phyloP scores from a whole-genome alignment of 176 grass and related monocot genomes.

The Tillandsia fasciculata region DNA sequence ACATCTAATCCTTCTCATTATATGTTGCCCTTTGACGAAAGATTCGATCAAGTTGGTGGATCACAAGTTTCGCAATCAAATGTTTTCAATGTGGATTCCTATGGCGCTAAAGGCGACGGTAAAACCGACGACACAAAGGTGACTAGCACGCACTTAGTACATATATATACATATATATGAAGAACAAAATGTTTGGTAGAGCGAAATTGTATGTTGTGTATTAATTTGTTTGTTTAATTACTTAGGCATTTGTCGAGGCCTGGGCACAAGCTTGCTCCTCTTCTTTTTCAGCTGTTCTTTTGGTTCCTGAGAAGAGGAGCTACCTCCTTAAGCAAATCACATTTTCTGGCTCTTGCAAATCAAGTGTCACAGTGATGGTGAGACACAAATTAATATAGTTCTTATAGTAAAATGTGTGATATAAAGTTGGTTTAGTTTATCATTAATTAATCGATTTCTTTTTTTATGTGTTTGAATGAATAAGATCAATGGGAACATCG shows the following conservation, averaged over 20 bases:
- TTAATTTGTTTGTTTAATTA: constrained; percentile 8
- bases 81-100: constrained; percentile 38
- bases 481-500: constrained; percentile 48
- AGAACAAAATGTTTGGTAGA: not conserved
- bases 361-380: constrained; percentile 32
- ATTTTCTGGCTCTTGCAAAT: constrained; percentile 60
- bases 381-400: not conserved
- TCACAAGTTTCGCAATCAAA: constrained; percentile 7
- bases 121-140: constrained; percentile 45
- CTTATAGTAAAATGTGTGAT: not conserved
- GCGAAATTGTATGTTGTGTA: not conserved
- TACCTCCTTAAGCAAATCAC: constrained; percentile 42
- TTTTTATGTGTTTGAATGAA: not conserved
- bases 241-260: constrained; percentile 38
- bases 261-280: constrained; percentile 59
- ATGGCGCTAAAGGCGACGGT: constrained; percentile 45
- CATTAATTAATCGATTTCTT: not conserved
- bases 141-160: not conserved
- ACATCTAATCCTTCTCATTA: not conserved
- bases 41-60: not conserved
- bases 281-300: constrained; percentile 24
- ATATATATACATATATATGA: not conserved
- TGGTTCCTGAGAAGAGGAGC: constrained; percentile 36
- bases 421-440: not conserved
- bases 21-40: not conserved